phyloP scores from a whole-genome alignment of 2,329 filamentous ascomycete genomes.

The Zopfia rhizophila region DNA sequence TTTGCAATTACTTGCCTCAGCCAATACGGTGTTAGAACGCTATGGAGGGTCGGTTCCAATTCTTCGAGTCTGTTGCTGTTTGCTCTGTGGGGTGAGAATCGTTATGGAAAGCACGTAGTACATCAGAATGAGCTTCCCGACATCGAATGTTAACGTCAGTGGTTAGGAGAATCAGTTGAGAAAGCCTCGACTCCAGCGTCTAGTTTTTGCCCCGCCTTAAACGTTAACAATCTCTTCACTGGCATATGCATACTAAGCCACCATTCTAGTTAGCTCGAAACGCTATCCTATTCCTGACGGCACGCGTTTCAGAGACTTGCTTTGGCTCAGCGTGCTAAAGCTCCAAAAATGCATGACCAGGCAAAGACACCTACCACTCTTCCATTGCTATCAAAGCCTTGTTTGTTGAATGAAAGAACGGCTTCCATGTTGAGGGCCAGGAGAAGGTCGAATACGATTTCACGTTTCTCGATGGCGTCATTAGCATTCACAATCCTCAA shows the following conservation, averaged over 20 bases:
- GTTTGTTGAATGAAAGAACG: constrained; percentile 70
- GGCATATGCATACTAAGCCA: constrained; percentile 5
- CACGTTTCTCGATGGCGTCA: constrained; percentile 76
- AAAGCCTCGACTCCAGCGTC: constrained; percentile 6
- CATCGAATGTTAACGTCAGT: constrained; percentile 31
- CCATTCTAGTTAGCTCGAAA: constrained; percentile 14
- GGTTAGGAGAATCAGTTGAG: constrained; percentile 26
- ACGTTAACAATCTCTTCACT: constrained; percentile 13
- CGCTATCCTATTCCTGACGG: constrained; percentile 19
- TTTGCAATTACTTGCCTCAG: too few species aligned
- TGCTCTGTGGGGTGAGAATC: too few species aligned
- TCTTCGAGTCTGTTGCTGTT: too few species aligned
- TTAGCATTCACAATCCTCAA: constrained; percentile 68
- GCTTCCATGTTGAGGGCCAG: constrained; percentile 77
- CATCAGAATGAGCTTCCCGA: background rate
- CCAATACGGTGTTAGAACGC: too few species aligned
- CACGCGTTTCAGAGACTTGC: constrained; percentile 14
- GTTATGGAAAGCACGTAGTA: too few species aligned
- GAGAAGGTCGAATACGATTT: constrained; percentile 83
- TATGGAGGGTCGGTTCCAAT: too few species aligned
- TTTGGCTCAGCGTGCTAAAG: constrained; percentile 36
- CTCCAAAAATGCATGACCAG: constrained; percentile 31
- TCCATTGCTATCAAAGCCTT: constrained; percentile 68
- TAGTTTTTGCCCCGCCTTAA: constrained; percentile 14
- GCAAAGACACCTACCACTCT: constrained; percentile 48